A percentile compares a stretch with the other conserved stretches of the same genome.
Conservation (phyloP, 148 eudicot species). For the Spergularia marina region DNA sequence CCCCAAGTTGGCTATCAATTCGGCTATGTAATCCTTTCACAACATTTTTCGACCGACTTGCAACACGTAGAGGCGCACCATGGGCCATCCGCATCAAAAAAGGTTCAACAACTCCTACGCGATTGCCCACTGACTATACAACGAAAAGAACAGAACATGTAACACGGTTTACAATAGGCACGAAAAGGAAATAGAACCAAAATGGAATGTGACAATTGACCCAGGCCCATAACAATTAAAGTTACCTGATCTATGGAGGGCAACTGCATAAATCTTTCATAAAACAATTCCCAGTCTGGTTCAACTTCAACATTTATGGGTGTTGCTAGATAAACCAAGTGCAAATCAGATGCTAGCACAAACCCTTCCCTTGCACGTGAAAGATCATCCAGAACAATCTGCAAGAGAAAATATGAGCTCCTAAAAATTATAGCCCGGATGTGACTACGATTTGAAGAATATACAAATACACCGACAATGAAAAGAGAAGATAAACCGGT, state of each 20-base stretch:
- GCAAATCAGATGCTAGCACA: constrained; percentile 98
- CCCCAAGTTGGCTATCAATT: constrained; percentile 44
- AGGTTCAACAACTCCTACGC: constrained; percentile 92
- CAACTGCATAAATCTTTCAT: constrained; percentile 90
- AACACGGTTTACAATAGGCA: neutral
- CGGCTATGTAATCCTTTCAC: constrained; percentile 47
- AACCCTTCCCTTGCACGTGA: constrained; percentile 96
- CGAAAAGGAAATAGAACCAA: neutral
- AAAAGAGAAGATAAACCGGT: neutral
- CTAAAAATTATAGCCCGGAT: neutral
- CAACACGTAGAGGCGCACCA: constrained; percentile 65
- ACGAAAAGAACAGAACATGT: constrained; percentile 12
- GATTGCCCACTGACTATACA: constrained; percentile 91
- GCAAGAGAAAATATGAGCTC: constrained; percentile 1
- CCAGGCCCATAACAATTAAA: neutral
- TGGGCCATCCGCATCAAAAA: constrained; percentile 99
- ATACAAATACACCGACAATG: neutral
- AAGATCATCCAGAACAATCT: constrained; percentile 97
- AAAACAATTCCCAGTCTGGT: constrained; percentile 97
- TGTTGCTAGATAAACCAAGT: constrained; percentile 90
- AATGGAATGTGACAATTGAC: neutral
- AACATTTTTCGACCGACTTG: constrained; percentile 48
- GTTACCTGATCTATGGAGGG: constrained; percentile 83
- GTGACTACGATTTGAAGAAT: neutral
- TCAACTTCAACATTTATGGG: constrained; percentile 97